These are phyloP conservation scores for Russula olivacea DNA, from an alignment of 768 basidiomycete genomes.

Conservation along the genomic window DNA sequence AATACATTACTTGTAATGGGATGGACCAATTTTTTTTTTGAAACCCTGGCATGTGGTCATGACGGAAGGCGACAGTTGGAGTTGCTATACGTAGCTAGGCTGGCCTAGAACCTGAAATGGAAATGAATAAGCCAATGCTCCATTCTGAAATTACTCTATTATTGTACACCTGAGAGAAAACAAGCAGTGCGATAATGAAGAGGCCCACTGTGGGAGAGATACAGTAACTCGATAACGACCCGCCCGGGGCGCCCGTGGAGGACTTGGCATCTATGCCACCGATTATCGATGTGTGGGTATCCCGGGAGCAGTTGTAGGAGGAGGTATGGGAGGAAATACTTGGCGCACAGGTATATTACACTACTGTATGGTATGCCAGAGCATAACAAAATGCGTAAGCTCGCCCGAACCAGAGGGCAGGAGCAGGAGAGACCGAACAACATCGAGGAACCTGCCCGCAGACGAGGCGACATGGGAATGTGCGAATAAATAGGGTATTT, in stretches of 20 bases:
- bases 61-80: not conserved
- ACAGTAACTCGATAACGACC: not conserved
- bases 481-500: slow-evolving; percentile 21
- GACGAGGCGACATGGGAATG: slow-evolving; percentile 8
- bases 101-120: not conserved
- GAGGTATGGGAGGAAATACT: not conserved
- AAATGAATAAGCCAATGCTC: not conserved
- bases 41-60: not conserved
- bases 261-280: not conserved
- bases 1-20: not conserved
- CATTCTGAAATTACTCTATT: slow-evolving; percentile 18
- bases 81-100: not conserved
- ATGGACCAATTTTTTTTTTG: not conserved
- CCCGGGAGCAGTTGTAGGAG: not conserved
- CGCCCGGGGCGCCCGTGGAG: not conserved
- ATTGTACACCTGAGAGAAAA: slow-evolving; percentile 15
- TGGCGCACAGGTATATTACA: slow-evolving; percentile 24
- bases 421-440: slow-evolving; percentile 13
- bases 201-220: not conserved
- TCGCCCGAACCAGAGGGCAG: not conserved
- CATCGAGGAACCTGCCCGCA: slow-evolving; percentile 9
- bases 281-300: not conserved
- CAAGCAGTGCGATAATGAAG: slow-evolving; percentile 5
- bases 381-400: slow-evolving; percentile 13
- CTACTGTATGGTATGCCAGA: slow-evolving; percentile 24